Conservation (phyloP, 177 flowering plant genomes). For the Vitis hybrid region DNA sequence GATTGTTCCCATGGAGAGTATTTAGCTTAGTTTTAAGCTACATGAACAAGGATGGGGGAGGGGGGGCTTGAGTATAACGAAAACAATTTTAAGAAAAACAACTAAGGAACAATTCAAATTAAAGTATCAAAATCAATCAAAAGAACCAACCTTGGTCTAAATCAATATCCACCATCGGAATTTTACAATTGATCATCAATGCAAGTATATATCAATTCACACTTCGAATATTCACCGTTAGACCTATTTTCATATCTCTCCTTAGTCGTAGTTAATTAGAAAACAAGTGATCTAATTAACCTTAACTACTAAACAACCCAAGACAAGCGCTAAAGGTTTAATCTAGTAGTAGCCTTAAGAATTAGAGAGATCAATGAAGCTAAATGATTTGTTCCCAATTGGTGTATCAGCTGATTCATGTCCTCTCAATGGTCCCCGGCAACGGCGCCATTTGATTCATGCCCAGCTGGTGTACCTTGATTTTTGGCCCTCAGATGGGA, state of each 20-base stretch:
- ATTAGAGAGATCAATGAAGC: background rate
- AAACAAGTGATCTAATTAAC: background rate
- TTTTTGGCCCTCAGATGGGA: too few relatives aligned
- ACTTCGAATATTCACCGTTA: background rate
- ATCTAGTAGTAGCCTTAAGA: background rate
- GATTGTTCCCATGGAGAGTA: too few relatives aligned
- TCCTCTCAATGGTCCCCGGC: too few relatives aligned
- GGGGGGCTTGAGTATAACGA: too few relatives aligned
- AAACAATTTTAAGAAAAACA: background rate
- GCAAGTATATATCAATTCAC: too few relatives aligned
- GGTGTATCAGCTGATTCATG: too few relatives aligned
- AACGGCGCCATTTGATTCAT: too few relatives aligned
- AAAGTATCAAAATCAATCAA: constrained; percentile 8
- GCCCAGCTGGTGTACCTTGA: too few relatives aligned
- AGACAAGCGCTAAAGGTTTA: constrained; percentile 8
- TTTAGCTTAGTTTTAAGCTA: too few relatives aligned
- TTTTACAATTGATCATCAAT: constrained; percentile 1
- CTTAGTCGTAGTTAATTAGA: too few relatives aligned
- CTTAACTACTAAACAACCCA: constrained; percentile 7
- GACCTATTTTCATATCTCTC: background rate
- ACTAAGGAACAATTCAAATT: constrained; percentile 6
- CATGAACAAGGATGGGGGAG: too few relatives aligned
- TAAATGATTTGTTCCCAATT: too few relatives aligned
- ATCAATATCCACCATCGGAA: constrained; percentile 1
- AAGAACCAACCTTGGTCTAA: background rate